phyloP scores from a whole-genome alignment of 2,329 filamentous ascomycete genomes.

The Cladobotryum mycophilum region DNA sequence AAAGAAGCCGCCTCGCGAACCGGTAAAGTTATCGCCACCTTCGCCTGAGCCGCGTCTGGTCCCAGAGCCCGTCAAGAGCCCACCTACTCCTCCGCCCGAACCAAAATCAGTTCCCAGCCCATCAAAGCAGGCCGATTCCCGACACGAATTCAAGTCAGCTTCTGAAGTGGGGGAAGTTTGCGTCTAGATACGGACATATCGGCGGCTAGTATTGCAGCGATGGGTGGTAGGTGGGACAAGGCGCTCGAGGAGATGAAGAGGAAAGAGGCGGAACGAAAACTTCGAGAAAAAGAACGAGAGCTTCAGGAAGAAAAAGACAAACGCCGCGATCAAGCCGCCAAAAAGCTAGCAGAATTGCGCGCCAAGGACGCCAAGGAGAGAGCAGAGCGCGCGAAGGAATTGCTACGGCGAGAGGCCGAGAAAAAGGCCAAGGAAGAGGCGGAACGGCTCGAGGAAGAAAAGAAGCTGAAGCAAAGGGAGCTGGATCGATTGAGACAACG shows the following conservation, averaged over 20 bases:
- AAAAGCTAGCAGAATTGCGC: conserved; percentile 46
- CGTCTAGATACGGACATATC: neutral
- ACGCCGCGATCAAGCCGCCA: conserved; percentile 49
- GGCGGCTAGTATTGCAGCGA: neutral
- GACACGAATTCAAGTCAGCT: neutral
- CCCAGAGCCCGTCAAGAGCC: neutral
- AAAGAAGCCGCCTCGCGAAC: conserved; percentile 12
- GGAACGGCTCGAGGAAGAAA: conserved; percentile 25
- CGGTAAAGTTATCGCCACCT: conserved; percentile 1
- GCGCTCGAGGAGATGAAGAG: conserved; percentile 60
- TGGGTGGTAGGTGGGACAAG: conserved; percentile 54
- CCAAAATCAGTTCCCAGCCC: neutral
- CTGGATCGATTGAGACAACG: conserved; percentile 31
- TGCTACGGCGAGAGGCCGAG: conserved; percentile 32
- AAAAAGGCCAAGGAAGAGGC: conserved; percentile 30
- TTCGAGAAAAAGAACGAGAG: conserved; percentile 55
- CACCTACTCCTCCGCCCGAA: neutral
- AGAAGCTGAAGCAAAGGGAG: conserved; percentile 24
- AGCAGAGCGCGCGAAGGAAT: conserved; percentile 35
- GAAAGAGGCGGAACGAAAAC: conserved; percentile 58
- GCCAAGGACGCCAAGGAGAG: conserved; percentile 49
- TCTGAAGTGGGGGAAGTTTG: neutral
- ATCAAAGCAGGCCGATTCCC: neutral
- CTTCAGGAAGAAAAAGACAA: conserved; percentile 55
- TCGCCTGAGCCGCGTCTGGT: neutral